Conservation (phyloP, 208 protist genomes). For the Acanthamoeba rhysodes region DNA sequence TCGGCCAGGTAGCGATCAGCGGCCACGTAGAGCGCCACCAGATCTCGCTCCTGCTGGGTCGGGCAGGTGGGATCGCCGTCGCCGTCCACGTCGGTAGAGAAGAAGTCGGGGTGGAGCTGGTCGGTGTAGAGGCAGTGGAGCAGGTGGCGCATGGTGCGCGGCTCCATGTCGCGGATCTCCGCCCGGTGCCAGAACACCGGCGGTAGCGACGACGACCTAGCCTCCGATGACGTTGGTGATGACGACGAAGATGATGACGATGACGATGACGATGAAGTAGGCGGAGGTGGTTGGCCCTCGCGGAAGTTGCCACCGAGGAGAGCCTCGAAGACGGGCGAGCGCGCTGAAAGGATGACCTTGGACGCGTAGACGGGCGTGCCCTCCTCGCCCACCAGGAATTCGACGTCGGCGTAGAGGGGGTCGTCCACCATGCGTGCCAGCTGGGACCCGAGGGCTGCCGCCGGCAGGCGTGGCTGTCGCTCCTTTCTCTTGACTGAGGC, state of each 20-base stretch:
- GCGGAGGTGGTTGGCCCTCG: neutral
- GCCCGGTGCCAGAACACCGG: neutral
- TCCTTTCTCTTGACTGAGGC: too few species aligned
- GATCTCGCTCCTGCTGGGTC: neutral
- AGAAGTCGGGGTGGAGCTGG: neutral
- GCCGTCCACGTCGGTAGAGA: neutral
- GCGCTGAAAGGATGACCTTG: neutral
- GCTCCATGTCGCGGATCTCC: neutral
- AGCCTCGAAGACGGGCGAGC: neutral
- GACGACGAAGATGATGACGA: neutral
- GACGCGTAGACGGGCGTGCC: neutral
- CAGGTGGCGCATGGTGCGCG: neutral
- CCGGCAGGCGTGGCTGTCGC: too few species aligned
- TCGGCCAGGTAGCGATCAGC: too few species aligned
- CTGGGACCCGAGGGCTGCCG: neutral
- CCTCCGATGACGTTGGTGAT: too few species aligned
- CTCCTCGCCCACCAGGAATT: neutral
- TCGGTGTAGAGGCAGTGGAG: neutral
- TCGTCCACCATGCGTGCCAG: neutral
- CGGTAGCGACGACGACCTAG: neutral
- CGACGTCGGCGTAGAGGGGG: neutral
- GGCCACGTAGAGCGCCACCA: neutral
- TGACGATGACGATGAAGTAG: neutral
- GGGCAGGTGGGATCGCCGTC: too few species aligned
- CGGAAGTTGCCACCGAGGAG: neutral